Evolutionary conservation across 2,329 filamentous ascomycete species (phyloP), one percentile per base, ranked within the genome.

Genomic region (Colletotrichum sp.): DNA sequence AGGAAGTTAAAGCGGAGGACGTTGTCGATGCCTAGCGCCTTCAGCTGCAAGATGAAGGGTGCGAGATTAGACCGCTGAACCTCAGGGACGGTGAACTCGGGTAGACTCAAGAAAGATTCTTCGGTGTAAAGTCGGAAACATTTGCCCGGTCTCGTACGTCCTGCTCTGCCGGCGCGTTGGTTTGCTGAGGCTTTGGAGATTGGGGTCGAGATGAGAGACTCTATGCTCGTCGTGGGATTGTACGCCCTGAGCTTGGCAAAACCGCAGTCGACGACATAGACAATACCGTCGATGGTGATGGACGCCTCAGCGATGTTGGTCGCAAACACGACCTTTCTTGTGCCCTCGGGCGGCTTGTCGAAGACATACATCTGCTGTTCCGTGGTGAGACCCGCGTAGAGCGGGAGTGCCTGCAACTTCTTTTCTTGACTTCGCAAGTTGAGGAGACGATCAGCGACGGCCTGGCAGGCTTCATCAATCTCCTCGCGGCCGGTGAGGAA

Each of bases 221-320:
- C 96, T 79, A 99, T 98, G 15, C 96, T 95, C 1, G 95, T 96
- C 18, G 83, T 89, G 0, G 96, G 95, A 79, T 98, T 94, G 85
- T 95, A 99, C 8, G 95, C 94, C 52, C 96, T 92, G 24, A 98
- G 88, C 83, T 99, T 99, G 79, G 98, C 96, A 82, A 95, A 98
- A 2, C 97, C 97, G 69, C 92, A 93, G 84, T 99, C 97, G 66
- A 99, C 88, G 7, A 99, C 96, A 81, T 95, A 98, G 71, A 96
- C 93, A 76, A 99, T 96, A 4, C 95, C 96, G 69, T 97, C 93
- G 72, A 99, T 98, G 18, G 97, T 99, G 59, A 99, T 94, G 3
- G 95, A 98, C 6, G 97, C 96, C 87, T 99, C 97, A 15, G 97
- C 96, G 78, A 99, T 98, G 82, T 99, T 99, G 75, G 97, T 99